Evolutionary conservation across 441 rosid species (phyloP), one percentile per base, ranked within the genome.

Genomic region (Arabidopsis hybrid): DNA sequence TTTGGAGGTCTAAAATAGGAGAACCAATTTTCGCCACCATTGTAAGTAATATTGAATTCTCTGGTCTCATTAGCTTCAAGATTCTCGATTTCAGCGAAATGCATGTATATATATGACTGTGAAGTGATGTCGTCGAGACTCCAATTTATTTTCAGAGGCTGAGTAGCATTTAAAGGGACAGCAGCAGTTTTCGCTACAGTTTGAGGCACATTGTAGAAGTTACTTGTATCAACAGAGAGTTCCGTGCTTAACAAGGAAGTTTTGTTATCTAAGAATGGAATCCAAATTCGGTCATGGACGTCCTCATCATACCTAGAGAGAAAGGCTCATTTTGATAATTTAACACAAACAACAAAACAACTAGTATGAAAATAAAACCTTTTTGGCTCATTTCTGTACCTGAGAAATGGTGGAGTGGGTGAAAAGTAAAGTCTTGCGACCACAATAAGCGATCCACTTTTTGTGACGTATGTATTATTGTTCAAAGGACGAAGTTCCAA

Each of bases 21-120:
- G 29, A 1, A 35, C 51, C n/a, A 50, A 1, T 6, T 40, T 3
- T 0, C 5, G 1, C 73, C 82, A 32, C 67, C 77, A 10, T 50
- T 12, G 5, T 17, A 69, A 56, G 75, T 49, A 18, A 80, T 70
- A 43, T 68, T 69, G 64, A 83, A 65, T 50, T 67, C 82, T 74
- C 86, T 78, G 1, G 63, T 45, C 14, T 68, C 71, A 43, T 59
- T 52, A 11, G 14, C 67, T 49, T 46, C 7, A 39, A 71, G 79
- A 51, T 57, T 55, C 60, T 76, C 70, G 10, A 83, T 61, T 40
- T 83, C 85, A 17, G 80, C 75, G 26, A 83, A 74, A 68, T 83
- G 82, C 70, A 80, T 55, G 65, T 77, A 83, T 14, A 67, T 36
- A 60, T 80, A 78, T 3, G 64, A 74, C 50, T 59, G 26, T 0